Evolutionary conservation across 257 asterid species (phyloP), one percentile per base, ranked within the genome.

Genomic region (Lycium ferocissimum): DNA sequence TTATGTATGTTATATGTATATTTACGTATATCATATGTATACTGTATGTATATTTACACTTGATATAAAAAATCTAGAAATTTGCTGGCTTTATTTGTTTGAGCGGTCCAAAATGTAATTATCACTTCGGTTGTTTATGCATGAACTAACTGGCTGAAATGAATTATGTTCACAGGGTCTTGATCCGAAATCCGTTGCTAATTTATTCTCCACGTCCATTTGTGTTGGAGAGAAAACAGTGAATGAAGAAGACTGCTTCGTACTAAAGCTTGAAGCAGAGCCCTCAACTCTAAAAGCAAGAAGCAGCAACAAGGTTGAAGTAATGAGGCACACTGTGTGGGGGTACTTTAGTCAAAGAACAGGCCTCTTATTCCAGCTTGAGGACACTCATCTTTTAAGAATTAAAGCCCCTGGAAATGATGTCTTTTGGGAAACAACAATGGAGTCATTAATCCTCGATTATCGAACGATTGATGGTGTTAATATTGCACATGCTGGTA

Each of bases 401-500:
- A 81, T 87, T 3, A 90, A 85, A 47, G 80, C 83, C 47, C 54
- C 65, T 2, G 80, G 79, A 73, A 73, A 73, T 20, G 80, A 73
- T 73, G 80, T 73, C n/a, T 73, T 73, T 47, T 73, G 80, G 80
- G 80, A 73, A 73, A 73, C 80, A 73, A 73, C 80, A 73, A 73
- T 73, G 59, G 80, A 73, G 40, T 73, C 93, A 2, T 33, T 59
- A 35, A 86, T 90, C 14, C 85, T 87, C 54, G 93, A 89, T 54
- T 90, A 90, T 80, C 87, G 86, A 84, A 76, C 88, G 0, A 79
- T 85, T 7, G 86, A 87, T 0, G 91, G 93, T 2, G 89, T 90
- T 13, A 90, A 89, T 54, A 87, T 90, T 2, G 93, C 92, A 38
- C 93, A 90, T 33, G 80, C 66, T 5, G 93, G 93, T 3, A 72